Conservation (phyloP, 805 yeast genomes). For the Cyberlindnera subsufficiens region DNA sequence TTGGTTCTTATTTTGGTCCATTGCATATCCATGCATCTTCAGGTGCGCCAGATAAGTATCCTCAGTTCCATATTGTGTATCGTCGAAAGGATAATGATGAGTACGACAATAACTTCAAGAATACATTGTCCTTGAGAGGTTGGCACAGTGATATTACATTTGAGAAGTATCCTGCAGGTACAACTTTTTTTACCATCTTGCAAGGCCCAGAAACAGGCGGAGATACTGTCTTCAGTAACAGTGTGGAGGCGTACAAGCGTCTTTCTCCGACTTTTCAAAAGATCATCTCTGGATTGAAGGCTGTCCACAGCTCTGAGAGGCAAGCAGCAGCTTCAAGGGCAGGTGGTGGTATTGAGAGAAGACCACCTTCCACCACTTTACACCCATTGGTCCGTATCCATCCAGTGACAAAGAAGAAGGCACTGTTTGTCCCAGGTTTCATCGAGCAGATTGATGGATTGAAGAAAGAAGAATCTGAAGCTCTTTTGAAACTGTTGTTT, state of each 20-base stretch:
- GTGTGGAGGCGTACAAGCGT: constrained; percentile 47
- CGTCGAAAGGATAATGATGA: constrained; percentile 23
- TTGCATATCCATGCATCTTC: constrained; percentile 70
- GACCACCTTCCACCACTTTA: constrained; percentile 17
- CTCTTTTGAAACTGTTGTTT: constrained; percentile 41
- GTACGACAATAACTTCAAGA: constrained; percentile 24
- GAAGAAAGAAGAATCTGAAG: constrained; percentile 42
- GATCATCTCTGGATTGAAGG: constrained; percentile 39
- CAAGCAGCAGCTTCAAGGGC: constrained; percentile 41
- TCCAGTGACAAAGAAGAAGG: constrained; percentile 61
- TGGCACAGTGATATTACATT: constrained; percentile 12
- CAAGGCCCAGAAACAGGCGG: constrained; percentile 46
- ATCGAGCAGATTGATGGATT: constrained; percentile 48
- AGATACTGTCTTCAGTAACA: constrained; percentile 49
- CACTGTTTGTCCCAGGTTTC: constrained; percentile 46
- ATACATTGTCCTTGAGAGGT: constrained; percentile 7
- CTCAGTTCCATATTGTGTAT: constrained; percentile 60
- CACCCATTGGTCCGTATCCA: constrained; percentile 62
- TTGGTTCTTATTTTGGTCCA: constrained; percentile 62
- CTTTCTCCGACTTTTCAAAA: constrained; percentile 42
- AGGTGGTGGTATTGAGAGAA: constrained; percentile 44
- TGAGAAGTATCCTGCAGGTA: constrained; percentile 8
- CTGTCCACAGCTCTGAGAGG: constrained; percentile 36
- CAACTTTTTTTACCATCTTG: constrained; percentile 47
- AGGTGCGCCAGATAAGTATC: constrained; percentile 56